phyloP scores from a whole-genome alignment of 2,329 filamentous ascomycete species.

The Colletotrichum theobromicola region DNA sequence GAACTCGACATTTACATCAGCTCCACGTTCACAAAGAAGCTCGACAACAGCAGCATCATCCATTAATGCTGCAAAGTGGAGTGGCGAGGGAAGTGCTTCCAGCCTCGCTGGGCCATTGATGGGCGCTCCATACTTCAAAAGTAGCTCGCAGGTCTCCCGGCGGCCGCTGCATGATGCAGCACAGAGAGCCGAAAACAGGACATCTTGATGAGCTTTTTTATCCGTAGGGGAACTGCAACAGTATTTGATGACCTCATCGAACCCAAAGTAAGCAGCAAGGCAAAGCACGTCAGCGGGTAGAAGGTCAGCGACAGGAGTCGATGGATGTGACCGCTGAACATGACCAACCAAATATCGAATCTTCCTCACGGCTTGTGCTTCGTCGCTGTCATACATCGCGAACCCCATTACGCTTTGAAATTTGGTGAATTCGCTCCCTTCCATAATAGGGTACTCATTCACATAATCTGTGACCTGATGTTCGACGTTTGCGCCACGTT shows the following conservation, averaged over 20 bases:
- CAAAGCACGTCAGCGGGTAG: background rate
- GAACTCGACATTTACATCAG: background rate
- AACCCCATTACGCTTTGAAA: background rate
- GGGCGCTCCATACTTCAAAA: background rate
- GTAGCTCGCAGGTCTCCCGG: background rate
- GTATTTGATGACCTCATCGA: background rate
- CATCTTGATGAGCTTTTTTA: background rate
- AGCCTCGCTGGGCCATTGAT: background rate
- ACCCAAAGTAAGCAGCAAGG: background rate
- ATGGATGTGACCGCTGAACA: background rate
- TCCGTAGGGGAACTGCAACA: background rate
- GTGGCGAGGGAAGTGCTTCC: rapidly evolving
- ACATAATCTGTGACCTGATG: no score
- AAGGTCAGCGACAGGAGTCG: background rate
- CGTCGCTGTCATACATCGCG: background rate
- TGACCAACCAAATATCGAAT: background rate
- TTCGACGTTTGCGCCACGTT: background rate
- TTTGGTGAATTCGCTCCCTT: background rate
- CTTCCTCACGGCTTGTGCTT: no score
- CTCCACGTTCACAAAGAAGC: background rate
- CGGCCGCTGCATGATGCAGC: rapidly evolving
- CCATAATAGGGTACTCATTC: no score
- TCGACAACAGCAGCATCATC: rapidly evolving
- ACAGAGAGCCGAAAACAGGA: background rate
- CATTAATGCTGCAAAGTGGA: background rate